These are phyloP conservation scores for Fusarium illudens DNA, from an alignment of 2,329 filamentous ascomycete species.

Conservation along the genomic window DNA sequence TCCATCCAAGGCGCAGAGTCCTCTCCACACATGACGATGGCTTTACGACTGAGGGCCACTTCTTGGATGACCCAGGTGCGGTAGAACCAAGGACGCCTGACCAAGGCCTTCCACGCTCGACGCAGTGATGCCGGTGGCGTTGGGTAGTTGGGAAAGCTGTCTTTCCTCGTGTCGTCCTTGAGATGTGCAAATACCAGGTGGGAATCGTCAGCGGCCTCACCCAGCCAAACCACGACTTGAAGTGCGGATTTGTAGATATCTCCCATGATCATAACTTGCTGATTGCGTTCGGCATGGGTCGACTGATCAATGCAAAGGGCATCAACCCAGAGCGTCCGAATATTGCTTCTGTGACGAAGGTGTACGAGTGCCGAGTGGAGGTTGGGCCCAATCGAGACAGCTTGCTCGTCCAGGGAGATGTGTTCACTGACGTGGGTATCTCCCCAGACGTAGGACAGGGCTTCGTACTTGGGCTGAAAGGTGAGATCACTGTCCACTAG, in stretches of 20 bases:
- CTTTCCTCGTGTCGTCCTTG: not conserved
- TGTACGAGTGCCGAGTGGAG: conserved; percentile 9
- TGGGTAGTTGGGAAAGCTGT: not conserved
- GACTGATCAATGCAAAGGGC: conserved; percentile 5
- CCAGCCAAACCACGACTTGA: conserved; percentile 22
- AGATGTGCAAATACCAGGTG: conserved; percentile 11
- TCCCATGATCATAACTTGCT: conserved; percentile 24
- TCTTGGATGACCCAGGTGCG: conserved; percentile 26
- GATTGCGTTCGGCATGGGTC: conserved; percentile 15
- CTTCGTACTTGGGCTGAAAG: conserved; percentile 16
- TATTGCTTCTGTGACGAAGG: not conserved
- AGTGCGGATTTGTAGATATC: conserved; percentile 22
- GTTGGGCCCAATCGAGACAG: not conserved
- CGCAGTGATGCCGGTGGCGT: not conserved
- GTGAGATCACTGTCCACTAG: conserved; percentile 14
- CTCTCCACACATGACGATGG: conserved; percentile 11
- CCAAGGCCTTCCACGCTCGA: not conserved
- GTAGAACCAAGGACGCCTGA: conserved; percentile 22
- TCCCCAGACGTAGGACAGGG: conserved; percentile 24
- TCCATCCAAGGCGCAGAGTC: not conserved
- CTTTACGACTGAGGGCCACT: conserved; percentile 5
- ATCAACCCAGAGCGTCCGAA: conserved; percentile 9
- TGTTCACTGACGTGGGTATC: not conserved
- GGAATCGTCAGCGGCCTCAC: not conserved
- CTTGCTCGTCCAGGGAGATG: not conserved